phyloP scores from a whole-genome alignment of 129 eudicot species.

The Centrapalus pauciflorus region DNA sequence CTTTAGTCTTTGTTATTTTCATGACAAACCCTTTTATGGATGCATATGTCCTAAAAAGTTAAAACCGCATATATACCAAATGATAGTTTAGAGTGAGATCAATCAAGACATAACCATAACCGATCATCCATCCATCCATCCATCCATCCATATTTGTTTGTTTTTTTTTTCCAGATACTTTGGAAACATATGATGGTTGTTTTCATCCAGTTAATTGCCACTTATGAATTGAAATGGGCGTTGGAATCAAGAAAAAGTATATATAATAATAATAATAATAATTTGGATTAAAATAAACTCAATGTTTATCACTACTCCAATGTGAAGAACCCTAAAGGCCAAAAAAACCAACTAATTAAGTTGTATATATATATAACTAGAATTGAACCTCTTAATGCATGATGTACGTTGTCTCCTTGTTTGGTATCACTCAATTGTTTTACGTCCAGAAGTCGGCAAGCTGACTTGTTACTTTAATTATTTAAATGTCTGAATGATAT shows the following conservation, averaged over 20 bases:
- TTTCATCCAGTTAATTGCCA: neutral
- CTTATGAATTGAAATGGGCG: neutral
- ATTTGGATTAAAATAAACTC: neutral
- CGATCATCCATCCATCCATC: no score
- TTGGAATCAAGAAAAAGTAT: neutral
- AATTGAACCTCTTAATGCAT: neutral
- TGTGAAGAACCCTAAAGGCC: neutral
- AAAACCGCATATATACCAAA: no score
- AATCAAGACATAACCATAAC: no score
- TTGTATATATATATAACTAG: neutral
- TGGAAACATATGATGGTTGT: no score
- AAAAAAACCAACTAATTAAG: neutral
- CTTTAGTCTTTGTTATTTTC: no score
- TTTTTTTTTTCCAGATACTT: no score
- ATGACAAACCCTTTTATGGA: no score
- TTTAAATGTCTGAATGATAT: conserved; percentile 1
- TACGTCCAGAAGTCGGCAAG: conserved; percentile 6
- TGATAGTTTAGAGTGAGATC: no score
- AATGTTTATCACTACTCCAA: conserved; percentile 5
- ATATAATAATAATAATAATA: neutral
- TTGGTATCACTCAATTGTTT: neutral
- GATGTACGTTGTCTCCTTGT: conserved; percentile 5
- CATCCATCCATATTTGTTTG: no score
- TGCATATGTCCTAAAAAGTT: no score
- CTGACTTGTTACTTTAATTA: neutral